These are phyloP conservation scores for Pseudogymnoascus sp. DNA, from an alignment of 2,329 filamentous ascomycete species.

Conservation along the genomic window DNA sequence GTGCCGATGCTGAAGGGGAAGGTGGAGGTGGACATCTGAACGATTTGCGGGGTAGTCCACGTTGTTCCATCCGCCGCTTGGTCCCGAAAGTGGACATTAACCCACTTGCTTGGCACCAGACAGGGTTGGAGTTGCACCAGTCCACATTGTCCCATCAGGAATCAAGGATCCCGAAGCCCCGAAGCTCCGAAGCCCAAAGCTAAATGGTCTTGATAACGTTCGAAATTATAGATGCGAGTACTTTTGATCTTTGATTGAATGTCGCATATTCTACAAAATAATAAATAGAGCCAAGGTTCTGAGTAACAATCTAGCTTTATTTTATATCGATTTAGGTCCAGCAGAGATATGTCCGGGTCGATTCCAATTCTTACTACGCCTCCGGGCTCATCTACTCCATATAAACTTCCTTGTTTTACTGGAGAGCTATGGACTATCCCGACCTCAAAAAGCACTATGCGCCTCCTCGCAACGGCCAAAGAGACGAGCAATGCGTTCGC, in stretches of 20 bases:
- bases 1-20: not conserved
- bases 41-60: not conserved
- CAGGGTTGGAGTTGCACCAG: not conserved
- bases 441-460: conserved; percentile 21
- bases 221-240: not conserved
- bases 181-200: not conserved
- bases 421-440: conserved; percentile 26
- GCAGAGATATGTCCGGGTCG: not conserved
- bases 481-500: conserved; percentile 25
- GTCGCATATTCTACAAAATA: not conserved
- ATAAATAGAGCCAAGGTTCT: not conserved
- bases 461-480: conserved; percentile 24
- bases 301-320: not conserved
- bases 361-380: not conserved
- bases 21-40: not conserved
- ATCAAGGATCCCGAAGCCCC: not conserved
- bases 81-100: not conserved
- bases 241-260: not conserved
- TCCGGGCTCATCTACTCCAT: conserved; percentile 10
- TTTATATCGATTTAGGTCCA: not conserved
- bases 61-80: not conserved
- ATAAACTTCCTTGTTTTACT: conserved; percentile 19
- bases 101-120: not conserved
- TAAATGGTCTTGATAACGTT: not conserved
- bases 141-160: not conserved